Evolutionary conservation across 2,329 filamentous ascomycete genomes (phyloP).

Genomic region (Ascomycota sp.): DNA sequence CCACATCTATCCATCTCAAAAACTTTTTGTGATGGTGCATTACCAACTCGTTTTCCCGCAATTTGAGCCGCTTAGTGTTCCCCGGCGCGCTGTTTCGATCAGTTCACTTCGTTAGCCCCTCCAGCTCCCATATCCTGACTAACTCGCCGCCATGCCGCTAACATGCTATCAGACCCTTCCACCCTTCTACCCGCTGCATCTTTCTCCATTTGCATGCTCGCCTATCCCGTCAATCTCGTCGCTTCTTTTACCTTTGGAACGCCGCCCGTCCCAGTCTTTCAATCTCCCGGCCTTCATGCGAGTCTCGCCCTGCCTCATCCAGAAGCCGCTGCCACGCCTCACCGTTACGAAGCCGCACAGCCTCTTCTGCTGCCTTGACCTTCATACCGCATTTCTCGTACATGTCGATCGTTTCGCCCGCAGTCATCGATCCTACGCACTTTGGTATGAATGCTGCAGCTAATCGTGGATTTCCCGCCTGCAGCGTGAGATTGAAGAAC

Average conservation of each 20-base stretch:
- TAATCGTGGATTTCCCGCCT: constrained; percentile 75
- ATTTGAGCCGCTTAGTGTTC: too few species aligned
- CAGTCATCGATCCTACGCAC: constrained; percentile 50
- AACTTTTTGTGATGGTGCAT: too few species aligned
- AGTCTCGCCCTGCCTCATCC: constrained; percentile 49
- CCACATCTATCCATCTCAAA: too few species aligned
- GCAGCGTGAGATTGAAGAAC: constrained; percentile 76
- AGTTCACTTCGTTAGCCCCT: too few species aligned
- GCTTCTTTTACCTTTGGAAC: constrained; percentile 21
- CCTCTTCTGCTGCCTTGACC: constrained; percentile 79
- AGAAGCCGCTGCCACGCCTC: constrained; percentile 55
- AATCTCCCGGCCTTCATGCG: constrained; percentile 53
- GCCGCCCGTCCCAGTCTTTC: constrained; percentile 50
- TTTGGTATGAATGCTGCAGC: constrained; percentile 75
- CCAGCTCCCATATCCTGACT: too few species aligned
- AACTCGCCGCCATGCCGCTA: too few species aligned
- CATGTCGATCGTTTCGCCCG: constrained; percentile 63
- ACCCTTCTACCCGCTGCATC: too few species aligned
- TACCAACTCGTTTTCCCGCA: too few species aligned
- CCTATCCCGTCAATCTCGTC: neutral
- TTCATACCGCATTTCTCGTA: constrained; percentile 91
- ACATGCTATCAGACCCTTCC: too few species aligned
- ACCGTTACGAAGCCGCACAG: constrained; percentile 59
- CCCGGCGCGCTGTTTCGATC: too few species aligned
- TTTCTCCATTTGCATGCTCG: too few species aligned